Percentiles rank a stretch among this genome's conserved stretches.
Evolutionary conservation across 305 asterid species (phyloP).

Genomic region (Fraxinus xanthoxyloides): DNA sequence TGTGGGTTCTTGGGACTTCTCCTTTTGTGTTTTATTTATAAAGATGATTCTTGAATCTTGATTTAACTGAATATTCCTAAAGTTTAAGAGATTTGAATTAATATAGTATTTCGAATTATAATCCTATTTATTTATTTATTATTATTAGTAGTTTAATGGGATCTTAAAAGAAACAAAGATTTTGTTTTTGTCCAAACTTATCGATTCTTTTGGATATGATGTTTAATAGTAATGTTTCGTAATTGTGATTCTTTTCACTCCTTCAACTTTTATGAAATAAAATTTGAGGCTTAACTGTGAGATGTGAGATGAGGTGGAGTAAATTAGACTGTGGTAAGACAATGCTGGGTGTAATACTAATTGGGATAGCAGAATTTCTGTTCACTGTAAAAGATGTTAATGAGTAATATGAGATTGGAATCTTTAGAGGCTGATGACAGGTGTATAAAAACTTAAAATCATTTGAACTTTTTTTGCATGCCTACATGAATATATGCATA

Average conservation of each 20-base stretch:
- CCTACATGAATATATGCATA: background rate
- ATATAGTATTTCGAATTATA: background rate
- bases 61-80: background rate
- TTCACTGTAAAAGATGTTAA: constrained; percentile 12
- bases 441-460: background rate
- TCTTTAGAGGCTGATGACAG: constrained; percentile 20
- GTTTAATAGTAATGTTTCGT: background rate
- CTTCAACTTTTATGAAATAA: background rate
- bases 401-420: constrained; percentile 6
- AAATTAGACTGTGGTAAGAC: background rate
- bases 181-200: background rate
- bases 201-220: background rate
- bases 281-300: constrained; percentile 8
- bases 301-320: constrained; percentile 2
- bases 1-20: background rate
- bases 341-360: constrained; percentile 5
- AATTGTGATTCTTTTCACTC: background rate
- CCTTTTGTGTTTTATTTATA: background rate
- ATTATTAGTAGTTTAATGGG: background rate
- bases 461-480: background rate
- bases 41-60: background rate
- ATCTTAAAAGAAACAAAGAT: background rate
- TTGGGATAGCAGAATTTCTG: background rate
- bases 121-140: background rate
- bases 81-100: background rate